Percentiles rank a stretch among this genome's conserved stretches.
Conservation (phyloP, 345 rosid species). For the Salix exigua region DNA sequence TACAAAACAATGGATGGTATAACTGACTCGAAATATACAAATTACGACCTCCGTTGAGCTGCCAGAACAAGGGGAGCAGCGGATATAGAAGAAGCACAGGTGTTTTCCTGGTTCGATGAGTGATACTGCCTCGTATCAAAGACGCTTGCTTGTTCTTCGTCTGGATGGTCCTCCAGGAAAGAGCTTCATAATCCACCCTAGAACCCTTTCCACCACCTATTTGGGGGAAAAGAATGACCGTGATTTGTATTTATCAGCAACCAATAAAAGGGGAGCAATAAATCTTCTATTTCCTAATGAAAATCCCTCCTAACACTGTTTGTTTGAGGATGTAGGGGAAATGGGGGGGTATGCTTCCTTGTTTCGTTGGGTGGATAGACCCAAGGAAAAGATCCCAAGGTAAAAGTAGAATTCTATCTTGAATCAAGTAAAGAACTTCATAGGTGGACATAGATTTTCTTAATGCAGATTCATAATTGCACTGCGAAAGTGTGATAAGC, state of each 20-base stretch:
- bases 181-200: conserved; percentile 98
- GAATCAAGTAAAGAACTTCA: not conserved
- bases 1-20: conserved; percentile 35
- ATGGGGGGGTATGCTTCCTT: not conserved
- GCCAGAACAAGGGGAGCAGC: conserved; percentile 16
- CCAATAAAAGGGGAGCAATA: not conserved
- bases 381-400: not conserved
- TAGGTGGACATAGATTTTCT: not conserved
- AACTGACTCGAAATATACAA: conserved; percentile 40
- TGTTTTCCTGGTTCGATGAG: conserved; percentile 8
- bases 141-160: conserved; percentile 83
- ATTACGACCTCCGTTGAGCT: conserved; percentile 25
- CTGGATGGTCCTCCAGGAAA: conserved; percentile 92
- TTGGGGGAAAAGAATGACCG: not conserved
- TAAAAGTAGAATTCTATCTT: not conserved
- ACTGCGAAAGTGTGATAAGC: not conserved
- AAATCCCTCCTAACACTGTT: not conserved
- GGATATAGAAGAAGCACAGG: not conserved
- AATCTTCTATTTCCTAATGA: not conserved
- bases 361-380: not conserved
- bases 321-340: not conserved
- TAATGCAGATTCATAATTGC: not conserved
- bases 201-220: conserved; percentile 95
- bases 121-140: conserved; percentile 27
- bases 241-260: not conserved